Evolutionary conservation across 305 asterid genomes (phyloP), one percentile per base, ranked within the genome.

Genomic region (Fraxinus sp.): DNA sequence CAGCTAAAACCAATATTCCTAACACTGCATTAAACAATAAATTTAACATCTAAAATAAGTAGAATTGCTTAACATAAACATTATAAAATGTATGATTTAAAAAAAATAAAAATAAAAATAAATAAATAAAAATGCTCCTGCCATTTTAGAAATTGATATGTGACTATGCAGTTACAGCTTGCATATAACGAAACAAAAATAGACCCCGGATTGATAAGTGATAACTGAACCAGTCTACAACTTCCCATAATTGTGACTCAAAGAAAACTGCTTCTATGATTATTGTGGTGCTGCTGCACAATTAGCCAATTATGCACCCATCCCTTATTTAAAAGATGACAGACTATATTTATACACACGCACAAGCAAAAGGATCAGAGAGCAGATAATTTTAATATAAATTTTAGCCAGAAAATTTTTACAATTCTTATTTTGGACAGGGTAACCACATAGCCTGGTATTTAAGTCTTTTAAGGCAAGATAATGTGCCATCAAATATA

Each of bases 1-100:
- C 92, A 18, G 97, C 75, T 81, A 95, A 64, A 64, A 92, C 92
- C 80, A 94, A 82, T 84, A 93, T 93, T 10, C 94, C 97, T 87
- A 95, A 68, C 14, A 87, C 99, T 95, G 94, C 84, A 88, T 46
- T 26, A 80, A 82, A 76, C 55, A 57, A 37, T 57, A 68, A 24
- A 35, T n/a, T 32, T 28, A 41, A 46, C 33, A 64, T 68, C 74
- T 7, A 28, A 32, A 28, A 68, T 68, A 18, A 28, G 74, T 28
- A 68, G 16, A 6, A 10, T 68, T 68, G 35, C 5, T 10, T 28
- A 68, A 5, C 37, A 24, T 10, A 26, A 26, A 10, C n/a, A 68
- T 68, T 24, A 64, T 64, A 64, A 9, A 24, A 9, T 28, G 5
- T 13, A 28, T 4, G 30, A 62, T 59, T 46, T 3, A 46, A 2